Percentiles rank a stretch among this genome's conserved stretches.
Evolutionary conservation across 495 filamentous ascomycete genomes (phyloP).

Genomic region (Penicillium argentinense): DNA sequence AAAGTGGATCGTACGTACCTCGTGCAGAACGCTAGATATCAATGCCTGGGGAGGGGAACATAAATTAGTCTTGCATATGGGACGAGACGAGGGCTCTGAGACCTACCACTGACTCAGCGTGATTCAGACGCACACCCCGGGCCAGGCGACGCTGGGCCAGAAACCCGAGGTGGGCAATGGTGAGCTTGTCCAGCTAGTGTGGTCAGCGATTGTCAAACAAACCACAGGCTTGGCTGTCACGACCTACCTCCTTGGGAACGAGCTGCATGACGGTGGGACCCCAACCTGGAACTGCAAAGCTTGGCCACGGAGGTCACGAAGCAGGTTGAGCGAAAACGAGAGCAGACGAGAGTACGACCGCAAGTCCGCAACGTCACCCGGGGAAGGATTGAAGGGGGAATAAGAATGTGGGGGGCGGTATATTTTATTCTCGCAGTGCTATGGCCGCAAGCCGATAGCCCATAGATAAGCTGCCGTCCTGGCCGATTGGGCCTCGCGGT

Average conservation of each 20-base stretch:
- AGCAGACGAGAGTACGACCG: neutral
- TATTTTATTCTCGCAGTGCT: constrained; percentile 9
- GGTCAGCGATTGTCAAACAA: constrained; percentile 2
- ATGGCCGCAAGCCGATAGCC: no score
- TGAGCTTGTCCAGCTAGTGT: constrained; percentile 88
- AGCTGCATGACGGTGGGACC: constrained; percentile 68
- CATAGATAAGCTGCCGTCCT: constrained; percentile 22
- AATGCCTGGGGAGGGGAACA: constrained; percentile 61
- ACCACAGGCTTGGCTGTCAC: constrained; percentile 14
- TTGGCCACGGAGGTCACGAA: constrained; percentile 14
- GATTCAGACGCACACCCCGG: constrained; percentile 84
- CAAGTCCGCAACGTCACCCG: neutral
- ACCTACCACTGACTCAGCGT: constrained; percentile 83
- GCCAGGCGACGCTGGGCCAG: constrained; percentile 89
- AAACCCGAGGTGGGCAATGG: constrained; percentile 84
- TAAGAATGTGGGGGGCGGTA: constrained; percentile 19
- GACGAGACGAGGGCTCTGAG: neutral
- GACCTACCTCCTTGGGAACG: constrained; percentile 76
- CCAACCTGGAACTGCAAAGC: constrained; percentile 8
- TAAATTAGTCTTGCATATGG: neutral
- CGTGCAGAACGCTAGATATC: constrained; percentile 87
- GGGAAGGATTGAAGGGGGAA: constrained; percentile 3
- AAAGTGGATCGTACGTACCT: constrained; percentile 49
- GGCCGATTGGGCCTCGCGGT: constrained; percentile 23
- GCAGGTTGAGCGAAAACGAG: neutral